These are phyloP conservation scores for Cronartium quercuum DNA, from an alignment of 1,284 basidiomycete species.

Conservation along the genomic window DNA sequence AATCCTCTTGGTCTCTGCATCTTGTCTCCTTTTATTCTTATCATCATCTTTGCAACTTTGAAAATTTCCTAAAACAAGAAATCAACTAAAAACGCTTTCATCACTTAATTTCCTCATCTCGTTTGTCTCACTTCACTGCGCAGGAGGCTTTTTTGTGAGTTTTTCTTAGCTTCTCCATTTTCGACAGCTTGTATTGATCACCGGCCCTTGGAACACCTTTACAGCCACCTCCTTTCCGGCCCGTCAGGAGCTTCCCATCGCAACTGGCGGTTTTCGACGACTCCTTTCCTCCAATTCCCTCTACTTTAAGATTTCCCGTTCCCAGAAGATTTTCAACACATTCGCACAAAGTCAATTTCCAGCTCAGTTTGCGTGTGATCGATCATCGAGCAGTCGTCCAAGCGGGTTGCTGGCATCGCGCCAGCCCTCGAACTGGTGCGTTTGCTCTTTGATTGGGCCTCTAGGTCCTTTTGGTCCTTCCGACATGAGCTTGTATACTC, in stretches of 20 bases:
- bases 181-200: not conserved
- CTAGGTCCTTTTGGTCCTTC: not conserved
- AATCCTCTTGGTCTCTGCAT: too few species aligned
- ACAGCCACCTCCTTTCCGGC: not conserved
- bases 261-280: not conserved
- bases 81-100: not conserved
- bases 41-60: not conserved
- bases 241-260: not conserved
- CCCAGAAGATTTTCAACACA: not conserved
- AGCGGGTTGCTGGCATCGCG: conserved; percentile 18
- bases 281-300: not conserved
- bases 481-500: conserved; percentile 16
- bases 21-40: too few species aligned
- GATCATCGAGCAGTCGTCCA: conserved; percentile 23
- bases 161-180: not conserved
- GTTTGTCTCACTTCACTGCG: too few species aligned
- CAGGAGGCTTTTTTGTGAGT: not conserved
- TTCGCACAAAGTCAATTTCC: not conserved
- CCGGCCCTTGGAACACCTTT: not conserved
- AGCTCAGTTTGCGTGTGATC: not conserved
- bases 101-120: too few species aligned
- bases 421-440: conserved; percentile 34
- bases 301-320: not conserved
- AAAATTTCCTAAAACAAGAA: not conserved
- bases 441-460: conserved; percentile 7